These are phyloP conservation scores for Crithidia fasciculata DNA, from an alignment of 208 protist genomes.

Conservation along the genomic window DNA sequence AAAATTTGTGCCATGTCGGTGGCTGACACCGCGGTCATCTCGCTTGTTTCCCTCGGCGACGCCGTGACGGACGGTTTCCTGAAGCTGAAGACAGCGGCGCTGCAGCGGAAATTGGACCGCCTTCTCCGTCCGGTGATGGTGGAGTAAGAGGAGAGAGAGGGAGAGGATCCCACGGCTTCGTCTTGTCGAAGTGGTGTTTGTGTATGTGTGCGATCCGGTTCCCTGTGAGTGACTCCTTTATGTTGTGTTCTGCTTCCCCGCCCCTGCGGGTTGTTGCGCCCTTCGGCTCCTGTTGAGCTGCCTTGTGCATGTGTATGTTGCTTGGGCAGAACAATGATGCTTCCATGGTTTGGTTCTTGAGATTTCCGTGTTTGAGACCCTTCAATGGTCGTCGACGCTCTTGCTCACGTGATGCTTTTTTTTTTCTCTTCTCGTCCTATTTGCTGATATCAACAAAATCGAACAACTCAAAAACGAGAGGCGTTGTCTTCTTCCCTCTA, in stretches of 20 bases:
- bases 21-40: constrained; percentile 61
- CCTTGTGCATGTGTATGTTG: no score
- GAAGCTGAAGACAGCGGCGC: constrained; percentile 78
- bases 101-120: constrained; percentile 70
- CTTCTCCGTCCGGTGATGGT: constrained; percentile 63
- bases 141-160: constrained; percentile 12
- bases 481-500: neutral
- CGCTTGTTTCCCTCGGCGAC: constrained; percentile 39
- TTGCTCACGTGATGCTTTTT: neutral
- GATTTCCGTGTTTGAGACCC: no score
- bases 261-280: no score
- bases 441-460: neutral
- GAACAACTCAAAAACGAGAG: neutral
- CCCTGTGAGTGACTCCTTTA: no score
- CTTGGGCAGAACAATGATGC: no score
- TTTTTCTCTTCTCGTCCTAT: neutral
- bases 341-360: no score
- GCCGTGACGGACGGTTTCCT: constrained; percentile 71
- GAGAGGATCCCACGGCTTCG: neutral
- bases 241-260: no score
- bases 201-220: neutral
- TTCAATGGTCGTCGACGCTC: no score
- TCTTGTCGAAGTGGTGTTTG: neutral
- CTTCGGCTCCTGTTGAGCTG: no score
- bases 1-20: constrained; percentile 84